A percentile compares a stretch with the other conserved stretches of the same genome.
Evolutionary conservation across 2,329 filamentous ascomycete genomes (phyloP).

Genomic region (Fusarium torreyae): DNA sequence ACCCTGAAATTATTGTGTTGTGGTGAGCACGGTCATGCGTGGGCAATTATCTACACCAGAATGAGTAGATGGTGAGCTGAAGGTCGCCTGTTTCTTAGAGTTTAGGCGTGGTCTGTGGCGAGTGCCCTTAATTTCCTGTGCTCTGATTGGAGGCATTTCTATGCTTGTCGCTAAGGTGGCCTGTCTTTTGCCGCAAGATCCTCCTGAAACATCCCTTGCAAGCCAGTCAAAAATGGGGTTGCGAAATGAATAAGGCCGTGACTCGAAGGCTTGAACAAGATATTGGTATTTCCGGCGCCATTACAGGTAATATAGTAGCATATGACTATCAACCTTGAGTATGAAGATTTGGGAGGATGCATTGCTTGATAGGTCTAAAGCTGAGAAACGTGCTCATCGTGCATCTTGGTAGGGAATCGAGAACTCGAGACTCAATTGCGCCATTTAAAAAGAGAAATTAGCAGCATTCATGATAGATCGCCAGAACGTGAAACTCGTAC

Average conservation of each 20-base stretch:
- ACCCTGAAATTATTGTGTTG: not conserved
- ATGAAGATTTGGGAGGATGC: too few relatives aligned
- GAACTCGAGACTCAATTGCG: not conserved
- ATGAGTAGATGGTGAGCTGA: slow-evolving; percentile 24
- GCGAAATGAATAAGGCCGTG: not conserved
- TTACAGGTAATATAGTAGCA: too few relatives aligned
- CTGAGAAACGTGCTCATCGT: too few relatives aligned
- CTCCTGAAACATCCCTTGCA: slow-evolving; percentile 10
- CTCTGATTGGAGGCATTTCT: slow-evolving; percentile 37
- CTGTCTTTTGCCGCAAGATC: slow-evolving; percentile 7
- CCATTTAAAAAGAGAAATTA: not conserved
- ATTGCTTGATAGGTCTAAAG: too few relatives aligned
- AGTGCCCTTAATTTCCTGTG: not conserved
- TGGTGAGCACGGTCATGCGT: not conserved
- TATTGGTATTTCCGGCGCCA: not conserved
- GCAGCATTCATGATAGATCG: too few relatives aligned
- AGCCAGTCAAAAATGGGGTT: not conserved
- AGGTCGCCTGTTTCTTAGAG: slow-evolving; percentile 23
- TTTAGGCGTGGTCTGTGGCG: slow-evolving; percentile 6
- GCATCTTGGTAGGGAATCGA: too few relatives aligned
- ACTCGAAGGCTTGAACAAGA: not conserved
- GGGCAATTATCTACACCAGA: not conserved
- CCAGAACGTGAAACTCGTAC: too few relatives aligned
- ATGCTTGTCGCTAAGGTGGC: not conserved
- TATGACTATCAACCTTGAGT: too few relatives aligned